Base-by-base conservation (phyloP, 345 rosid genomes). In the Chamaenerion angustifolium region DNA sequence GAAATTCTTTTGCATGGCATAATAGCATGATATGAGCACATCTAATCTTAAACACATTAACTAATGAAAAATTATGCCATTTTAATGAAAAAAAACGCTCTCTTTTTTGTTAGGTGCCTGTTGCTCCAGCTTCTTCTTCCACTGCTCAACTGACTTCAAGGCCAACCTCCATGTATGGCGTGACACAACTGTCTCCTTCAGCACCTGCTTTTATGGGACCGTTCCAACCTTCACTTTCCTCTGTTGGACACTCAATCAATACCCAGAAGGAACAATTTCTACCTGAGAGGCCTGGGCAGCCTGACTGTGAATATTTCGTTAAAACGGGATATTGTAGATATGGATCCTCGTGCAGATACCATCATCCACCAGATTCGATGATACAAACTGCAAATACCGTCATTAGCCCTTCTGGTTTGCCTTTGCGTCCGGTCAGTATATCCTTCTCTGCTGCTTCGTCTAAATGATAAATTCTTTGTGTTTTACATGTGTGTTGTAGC, bases 261-360 rank as follows among this genome's bases (percentile, higher is more conserved):
- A 65, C 54, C 56, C 78, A 73, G 72, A 78, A 64, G 66, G 96
- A 84, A 25, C 74, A 61, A 12, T 43, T 61, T 31, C 88, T 80
- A 76, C 98, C 98, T 3, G 86, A 82, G 56, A 77, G 94, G 63
- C 95, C 81, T 23, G 95, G 84, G 56, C 85, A 87, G 46, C 94
- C 82, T 2, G 95, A 87, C 51, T 87, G 98, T 71, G 95, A 72
- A 54, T 71, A 78, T 72, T 92, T 72, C 73, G 51, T 84, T 78
- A 92, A 74, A 72, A 92, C 89, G 4, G 89, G 96, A 16, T 83
- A 83, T 13, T 92, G 98, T 74, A 87, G 72, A 74, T 87, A 68
- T 19, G 90, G 95, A 58, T 71, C 88, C 27, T 78, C 83, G 0
- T 87, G 98, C 76, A 84, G 68, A 79, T 92, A 72, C 64, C 95